Conservation (phyloP, 106 monocot genomes). For the Allium fistulosum region DNA sequence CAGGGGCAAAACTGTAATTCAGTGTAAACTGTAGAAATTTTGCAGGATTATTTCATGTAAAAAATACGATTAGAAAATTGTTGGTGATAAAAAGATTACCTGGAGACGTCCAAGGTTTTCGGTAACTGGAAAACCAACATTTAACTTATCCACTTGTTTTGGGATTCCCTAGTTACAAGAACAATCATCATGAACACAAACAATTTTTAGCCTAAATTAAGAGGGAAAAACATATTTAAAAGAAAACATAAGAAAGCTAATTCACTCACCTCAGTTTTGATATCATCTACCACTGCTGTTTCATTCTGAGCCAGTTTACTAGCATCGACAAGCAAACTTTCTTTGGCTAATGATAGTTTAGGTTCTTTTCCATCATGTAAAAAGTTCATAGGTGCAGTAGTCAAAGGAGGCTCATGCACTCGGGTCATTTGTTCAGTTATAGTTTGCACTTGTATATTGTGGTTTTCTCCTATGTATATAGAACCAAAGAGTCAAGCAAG, state of each 20-base stretch:
- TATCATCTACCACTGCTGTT: slow-evolving; percentile 6
- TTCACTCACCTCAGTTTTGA: slow-evolving; percentile 33
- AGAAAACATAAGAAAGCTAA: neutral
- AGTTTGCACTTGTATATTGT: slow-evolving; percentile 20
- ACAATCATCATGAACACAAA: neutral
- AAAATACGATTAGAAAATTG: neutral
- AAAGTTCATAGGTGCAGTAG: slow-evolving; percentile 7
- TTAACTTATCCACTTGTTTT: slow-evolving; percentile 25
- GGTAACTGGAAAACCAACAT: slow-evolving; percentile 33
- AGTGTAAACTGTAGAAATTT: too few species aligned
- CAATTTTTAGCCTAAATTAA: neutral
- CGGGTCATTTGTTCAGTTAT: slow-evolving; percentile 30
- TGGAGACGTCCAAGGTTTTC: slow-evolving; percentile 68
- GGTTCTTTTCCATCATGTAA: slow-evolving; percentile 8
- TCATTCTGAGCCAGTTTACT: neutral
- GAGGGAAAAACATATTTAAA: neutral
- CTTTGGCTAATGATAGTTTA: slow-evolving; percentile 6
- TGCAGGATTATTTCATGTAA: neutral
- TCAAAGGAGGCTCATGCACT: slow-evolving; percentile 18
- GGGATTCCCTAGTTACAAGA: neutral
- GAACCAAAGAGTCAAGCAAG: neutral
- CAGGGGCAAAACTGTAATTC: too few species aligned
- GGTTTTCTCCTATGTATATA: slow-evolving; percentile 4
- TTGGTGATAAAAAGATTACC: slow-evolving; percentile 23
- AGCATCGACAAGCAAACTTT: neutral